A percentile compares a stretch with the other conserved stretches of the same genome.
These are phyloP conservation scores for Coniochaeta sp. DNA, from an alignment of 2,329 filamentous ascomycete species.

Conservation along the genomic window DNA sequence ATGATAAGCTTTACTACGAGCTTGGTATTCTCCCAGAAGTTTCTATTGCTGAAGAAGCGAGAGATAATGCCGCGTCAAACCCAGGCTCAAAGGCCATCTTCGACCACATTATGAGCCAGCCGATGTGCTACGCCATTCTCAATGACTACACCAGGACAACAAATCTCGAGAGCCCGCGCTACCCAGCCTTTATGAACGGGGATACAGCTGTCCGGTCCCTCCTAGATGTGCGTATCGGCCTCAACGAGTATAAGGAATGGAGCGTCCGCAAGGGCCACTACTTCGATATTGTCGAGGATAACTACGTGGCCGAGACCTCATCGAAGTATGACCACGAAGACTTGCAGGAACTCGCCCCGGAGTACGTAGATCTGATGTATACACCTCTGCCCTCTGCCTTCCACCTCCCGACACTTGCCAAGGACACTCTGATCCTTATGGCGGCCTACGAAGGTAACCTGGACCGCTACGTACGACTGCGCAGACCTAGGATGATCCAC, in stretches of 20 bases:
- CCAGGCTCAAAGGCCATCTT: slow-evolving; percentile 17
- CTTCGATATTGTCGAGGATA: slow-evolving; percentile 15
- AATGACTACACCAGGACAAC: slow-evolving; percentile 24
- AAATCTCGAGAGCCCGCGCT: slow-evolving; percentile 5
- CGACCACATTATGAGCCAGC: slow-evolving; percentile 20
- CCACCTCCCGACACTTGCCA: slow-evolving; percentile 26
- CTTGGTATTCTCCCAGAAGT: slow-evolving; percentile 8
- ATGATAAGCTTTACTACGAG: slow-evolving; percentile 20
- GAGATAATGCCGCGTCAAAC: background rate
- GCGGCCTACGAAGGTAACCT: slow-evolving; percentile 28
- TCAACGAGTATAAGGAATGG: no score
- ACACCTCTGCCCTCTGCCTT: slow-evolving; percentile 22
- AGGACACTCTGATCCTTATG: slow-evolving; percentile 26
- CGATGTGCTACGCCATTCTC: slow-evolving; percentile 22
- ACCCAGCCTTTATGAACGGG: slow-evolving; percentile 18
- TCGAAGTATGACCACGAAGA: background rate
- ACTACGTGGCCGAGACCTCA: slow-evolving; percentile 9
- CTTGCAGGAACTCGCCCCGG: slow-evolving; percentile 2
- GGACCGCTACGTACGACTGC: slow-evolving; percentile 27
- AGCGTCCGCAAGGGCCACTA: no score
- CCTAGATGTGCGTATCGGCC: background rate
- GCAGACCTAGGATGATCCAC: slow-evolving; percentile 11
- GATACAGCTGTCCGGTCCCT: slow-evolving; percentile 20
- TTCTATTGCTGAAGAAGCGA: slow-evolving; percentile 7
- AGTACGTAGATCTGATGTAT: slow-evolving; percentile 15